Evolutionary conservation across 2,329 filamentous ascomycete genomes (phyloP), one percentile per base, ranked within the genome.

Genomic region (Epichloe gansuensis): DNA sequence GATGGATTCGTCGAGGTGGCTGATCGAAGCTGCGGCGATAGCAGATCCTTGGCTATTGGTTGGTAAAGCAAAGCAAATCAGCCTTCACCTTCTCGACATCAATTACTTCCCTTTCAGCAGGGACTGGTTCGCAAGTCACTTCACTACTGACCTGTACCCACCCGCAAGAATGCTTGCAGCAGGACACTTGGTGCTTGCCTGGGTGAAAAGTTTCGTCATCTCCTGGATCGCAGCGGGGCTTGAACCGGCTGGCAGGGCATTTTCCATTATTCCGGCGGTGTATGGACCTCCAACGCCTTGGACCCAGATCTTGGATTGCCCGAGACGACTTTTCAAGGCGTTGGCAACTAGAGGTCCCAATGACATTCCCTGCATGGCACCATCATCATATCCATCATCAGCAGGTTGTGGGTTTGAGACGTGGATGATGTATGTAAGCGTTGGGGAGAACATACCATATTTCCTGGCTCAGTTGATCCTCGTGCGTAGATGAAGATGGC

Each of bases 201-300:
- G 51, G 3, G 63, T 59, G 58, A 75, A 70, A 37, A 73, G 66
- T 4, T 63, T 60, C 25, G 65, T 66, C 37, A 69, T 72, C 51
- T 72, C 72, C 1, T 62, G 52, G 53, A 76, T 74, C 35, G 70
- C 68, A 5, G 54, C 63, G 4, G 45, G 44, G 38, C 63, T 62
- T 1, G 71, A 72, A 41, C 71, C 70, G 2, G 61, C 56, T 3
- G 69, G 66, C 1, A 71, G 62, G 41, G 65, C 61, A 55, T 74
- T 74, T 25, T 64, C 61, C 1, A 58, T 52, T 0, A 73, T 43
- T 1, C 56, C 56, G 0, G 70, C 72, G 1, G 52, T 60, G 60
- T 76, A 76, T 2, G 63, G 56, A 25, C 63, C 63, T 5, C 68
- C 67, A 13, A 76, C 70, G 13, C 73, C 73, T 56, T 75, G 73